Evolutionary conservation across 768 basidiomycete genomes (phyloP), one percentile per base, ranked within the genome.

Genomic region (Gyrodon lividus): DNA sequence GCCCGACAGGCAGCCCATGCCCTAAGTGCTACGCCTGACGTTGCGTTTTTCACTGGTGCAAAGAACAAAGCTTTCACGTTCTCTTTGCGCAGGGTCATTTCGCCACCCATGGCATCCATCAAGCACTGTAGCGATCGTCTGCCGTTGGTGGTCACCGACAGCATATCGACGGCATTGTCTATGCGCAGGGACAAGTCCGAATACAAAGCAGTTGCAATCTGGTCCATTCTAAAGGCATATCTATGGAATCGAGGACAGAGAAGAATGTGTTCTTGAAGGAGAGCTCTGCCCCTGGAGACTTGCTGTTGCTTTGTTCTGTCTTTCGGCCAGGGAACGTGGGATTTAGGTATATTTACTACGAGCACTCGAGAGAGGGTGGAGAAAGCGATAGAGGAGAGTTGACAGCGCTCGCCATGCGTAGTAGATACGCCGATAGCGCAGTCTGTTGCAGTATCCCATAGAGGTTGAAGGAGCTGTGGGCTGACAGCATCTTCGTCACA

Each of bases 161-260:
- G 54, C 44, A 80, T 54, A 42, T 82, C 77, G 23, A 77, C 69
- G 1, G 64, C 78, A 12, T 49, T 49, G 12, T 43, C 48, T 12
- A 79, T 68, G 8, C 59, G 62, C 9, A 77, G 45, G 0, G 60
- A 66, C 6, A 71, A 41, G 49, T 82, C 80, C 8, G 61, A 40
- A 57, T 66, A 69, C 14, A 83, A 55, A 2, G 77, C 64, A 4
- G 70, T 52, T 0, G 72, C 68, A 1, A 82, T 56, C 34, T 65
- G 68, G 54, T 81, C 80, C 78, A 79, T 77, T 30, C 64, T 61
- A 40, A 82, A 77, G 0, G 74, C 71, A 43, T 69, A 63, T 51
- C 77, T 79, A 14, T 48, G 56, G 23, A 64, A 48, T 2, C 53
- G 28, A 0, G 59, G 17, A 26, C 70, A 50, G 40, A 65, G 57